These are phyloP conservation scores for Acacia pycnantha DNA, from an alignment of 331 rosid species.

Conservation along the genomic window DNA sequence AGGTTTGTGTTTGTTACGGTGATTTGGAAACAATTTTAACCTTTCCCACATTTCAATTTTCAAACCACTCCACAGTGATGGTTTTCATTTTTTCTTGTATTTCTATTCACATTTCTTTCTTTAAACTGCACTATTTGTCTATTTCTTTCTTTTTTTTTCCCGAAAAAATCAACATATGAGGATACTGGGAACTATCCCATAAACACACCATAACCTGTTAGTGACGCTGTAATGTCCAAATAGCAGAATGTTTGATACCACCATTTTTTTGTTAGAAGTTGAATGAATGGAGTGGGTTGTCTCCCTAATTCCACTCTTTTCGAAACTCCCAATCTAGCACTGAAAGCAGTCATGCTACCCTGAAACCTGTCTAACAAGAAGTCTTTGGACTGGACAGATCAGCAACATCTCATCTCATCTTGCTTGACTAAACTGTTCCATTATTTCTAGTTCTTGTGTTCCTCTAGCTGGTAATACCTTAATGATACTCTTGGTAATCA, in stretches of 20 bases:
- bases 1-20: neutral
- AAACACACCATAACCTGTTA: neutral
- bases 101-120: neutral
- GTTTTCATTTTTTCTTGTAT: neutral
- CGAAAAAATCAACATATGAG: neutral
- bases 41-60: neutral
- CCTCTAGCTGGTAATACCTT: slow-evolving; percentile 7
- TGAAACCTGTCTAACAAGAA: neutral
- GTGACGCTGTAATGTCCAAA: neutral
- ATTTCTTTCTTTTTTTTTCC: neutral
- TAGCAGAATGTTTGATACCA: neutral
- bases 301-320: neutral
- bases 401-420: neutral
- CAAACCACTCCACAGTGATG: neutral
- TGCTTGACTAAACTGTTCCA: neutral
- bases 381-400: neutral
- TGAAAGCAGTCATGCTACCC: neutral
- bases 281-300: neutral
- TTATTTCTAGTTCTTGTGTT: neutral
- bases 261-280: neutral
- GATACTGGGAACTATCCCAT: neutral
- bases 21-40: neutral
- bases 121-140: neutral
- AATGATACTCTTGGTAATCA: neutral
- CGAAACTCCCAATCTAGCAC: neutral